A percentile compares a stretch with the other conserved stretches of the same genome.
Conservation (phyloP, 306 rosid species). For the Vigna radiata region DNA sequence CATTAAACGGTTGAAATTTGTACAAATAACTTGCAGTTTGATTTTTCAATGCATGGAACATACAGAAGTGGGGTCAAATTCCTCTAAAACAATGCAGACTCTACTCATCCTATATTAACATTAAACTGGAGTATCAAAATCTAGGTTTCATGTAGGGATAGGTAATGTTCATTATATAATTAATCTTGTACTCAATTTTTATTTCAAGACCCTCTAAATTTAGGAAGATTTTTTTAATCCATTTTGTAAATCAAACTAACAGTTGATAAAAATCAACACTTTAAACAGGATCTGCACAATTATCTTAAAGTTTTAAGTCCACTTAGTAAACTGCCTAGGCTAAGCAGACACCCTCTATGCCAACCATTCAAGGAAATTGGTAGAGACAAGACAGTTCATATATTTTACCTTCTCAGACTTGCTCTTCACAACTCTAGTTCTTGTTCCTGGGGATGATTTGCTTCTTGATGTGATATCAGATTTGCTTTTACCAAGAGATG, state of each 20-base stretch:
- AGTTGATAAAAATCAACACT: background rate
- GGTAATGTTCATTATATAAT: no score
- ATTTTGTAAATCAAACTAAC: background rate
- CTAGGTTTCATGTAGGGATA: no score
- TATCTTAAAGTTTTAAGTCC: background rate
- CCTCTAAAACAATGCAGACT: no score
- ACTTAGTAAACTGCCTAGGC: background rate
- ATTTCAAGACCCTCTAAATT: conserved; percentile 1
- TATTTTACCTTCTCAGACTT: conserved; percentile 70
- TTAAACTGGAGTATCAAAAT: no score
- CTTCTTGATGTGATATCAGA: conserved; percentile 62
- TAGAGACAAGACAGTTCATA: conserved; percentile 31
- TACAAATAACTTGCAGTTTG: background rate
- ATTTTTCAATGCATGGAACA: background rate
- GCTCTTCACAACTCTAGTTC: conserved; percentile 59
- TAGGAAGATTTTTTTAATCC: background rate
- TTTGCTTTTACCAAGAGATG: conserved; percentile 65
- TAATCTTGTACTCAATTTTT: background rate
- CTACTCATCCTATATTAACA: no score
- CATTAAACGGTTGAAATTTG: background rate
- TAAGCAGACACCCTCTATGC: background rate
- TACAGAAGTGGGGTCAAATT: no score
- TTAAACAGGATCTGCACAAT: conserved; percentile 6
- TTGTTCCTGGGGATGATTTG: conserved; percentile 66
- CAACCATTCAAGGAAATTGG: conserved; percentile 8